Evolutionary conservation across 352 stramenopile species (phyloP), one percentile per base, ranked within the genome.

Genomic region (Pythium apleroticum): DNA sequence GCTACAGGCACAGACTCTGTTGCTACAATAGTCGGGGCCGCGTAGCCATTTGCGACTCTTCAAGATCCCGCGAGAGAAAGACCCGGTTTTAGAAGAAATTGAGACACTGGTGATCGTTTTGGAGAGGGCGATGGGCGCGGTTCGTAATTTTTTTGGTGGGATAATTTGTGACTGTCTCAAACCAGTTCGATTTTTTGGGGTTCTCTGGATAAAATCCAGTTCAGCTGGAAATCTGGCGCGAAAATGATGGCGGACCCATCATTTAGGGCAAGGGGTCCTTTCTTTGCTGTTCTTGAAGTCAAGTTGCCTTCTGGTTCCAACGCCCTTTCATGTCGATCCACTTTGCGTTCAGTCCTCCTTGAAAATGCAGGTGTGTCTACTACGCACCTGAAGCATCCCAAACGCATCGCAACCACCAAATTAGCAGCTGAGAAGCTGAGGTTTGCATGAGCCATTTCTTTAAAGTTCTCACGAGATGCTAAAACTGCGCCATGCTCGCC

Each of bases 101-200:
- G n/a, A n/a, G n/a, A n/a, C n/a, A n/a, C n/a, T n/a, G n/a, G n/a
- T 24, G 41, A 27, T 22, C 41, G 20, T 4, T 25, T 49, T 49
- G 12, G 41, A 49, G 15, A 24, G 41, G 41, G 41, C 8, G 41
- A 49, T 49, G 41, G 41, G 41, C 25, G 10, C 41, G 11, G 41
- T 24, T 35, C 8, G 24, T 31, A 52, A 25, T 67, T 67, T 67
- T 67, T 67, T n/a, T 24, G 19, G 4, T 10, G 6, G 5, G n/a
- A 50, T 50, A 46, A 52, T 35, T 48, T 27, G 56, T 22, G 27
- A 28, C 19, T 68, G 62, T 63, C 62, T 37, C 62, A 68, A 63
- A 68, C 62, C 54, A 68, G 62, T 62, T 59, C 62, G 45, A 68
- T 63, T 68, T 63, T 24, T 48, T 20, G n/a, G n/a, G n/a, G 15